Conservation (phyloP, 495 filamentous ascomycete species). For the Penicillium riverlandense region DNA sequence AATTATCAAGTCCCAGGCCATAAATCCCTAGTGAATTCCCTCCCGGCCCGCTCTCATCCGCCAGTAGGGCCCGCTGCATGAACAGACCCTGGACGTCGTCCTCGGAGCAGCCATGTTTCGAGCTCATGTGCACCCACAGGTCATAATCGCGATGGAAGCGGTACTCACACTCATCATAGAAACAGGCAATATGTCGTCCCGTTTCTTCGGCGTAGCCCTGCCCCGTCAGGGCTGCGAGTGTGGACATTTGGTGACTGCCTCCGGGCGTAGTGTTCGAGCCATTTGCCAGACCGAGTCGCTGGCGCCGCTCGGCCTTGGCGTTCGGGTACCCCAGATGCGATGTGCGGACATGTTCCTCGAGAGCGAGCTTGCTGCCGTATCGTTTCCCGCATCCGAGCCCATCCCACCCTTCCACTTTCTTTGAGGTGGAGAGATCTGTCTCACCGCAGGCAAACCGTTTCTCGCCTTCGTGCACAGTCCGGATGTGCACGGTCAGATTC, state of each 20-base stretch:
- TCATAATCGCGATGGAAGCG: slow-evolving; percentile 64
- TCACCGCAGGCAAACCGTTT: slow-evolving; percentile 67
- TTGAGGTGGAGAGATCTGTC: slow-evolving; percentile 48
- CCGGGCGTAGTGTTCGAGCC: slow-evolving; percentile 8
- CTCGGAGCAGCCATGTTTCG: slow-evolving; percentile 42
- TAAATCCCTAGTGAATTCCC: slow-evolving; percentile 34
- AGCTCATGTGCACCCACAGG: slow-evolving; percentile 56
- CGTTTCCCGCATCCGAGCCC: slow-evolving; percentile 60
- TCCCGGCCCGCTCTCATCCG: slow-evolving; percentile 20
- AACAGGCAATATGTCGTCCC: slow-evolving; percentile 50
- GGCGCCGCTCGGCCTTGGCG: slow-evolving; percentile 36
- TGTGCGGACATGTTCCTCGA: slow-evolving; percentile 76
- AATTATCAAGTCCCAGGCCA: slow-evolving; percentile 33
- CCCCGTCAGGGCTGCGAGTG: slow-evolving; percentile 50
- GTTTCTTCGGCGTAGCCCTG: slow-evolving; percentile 47
- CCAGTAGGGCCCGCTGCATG: slow-evolving; percentile 31
- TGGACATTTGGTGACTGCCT: slow-evolving; percentile 16
- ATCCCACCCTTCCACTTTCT: slow-evolving; percentile 58
- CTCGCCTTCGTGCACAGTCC: slow-evolving; percentile 62
- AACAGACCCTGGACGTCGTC: slow-evolving; percentile 45
- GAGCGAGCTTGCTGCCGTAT: slow-evolving; percentile 61
- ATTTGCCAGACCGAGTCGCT: slow-evolving; percentile 25
- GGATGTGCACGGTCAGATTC: slow-evolving; percentile 73
- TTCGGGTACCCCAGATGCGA: slow-evolving; percentile 57
- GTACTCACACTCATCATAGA: slow-evolving; percentile 42